Base-by-base conservation (phyloP, 208 protist species). In the Balamuthia mandrillaris region DNA sequence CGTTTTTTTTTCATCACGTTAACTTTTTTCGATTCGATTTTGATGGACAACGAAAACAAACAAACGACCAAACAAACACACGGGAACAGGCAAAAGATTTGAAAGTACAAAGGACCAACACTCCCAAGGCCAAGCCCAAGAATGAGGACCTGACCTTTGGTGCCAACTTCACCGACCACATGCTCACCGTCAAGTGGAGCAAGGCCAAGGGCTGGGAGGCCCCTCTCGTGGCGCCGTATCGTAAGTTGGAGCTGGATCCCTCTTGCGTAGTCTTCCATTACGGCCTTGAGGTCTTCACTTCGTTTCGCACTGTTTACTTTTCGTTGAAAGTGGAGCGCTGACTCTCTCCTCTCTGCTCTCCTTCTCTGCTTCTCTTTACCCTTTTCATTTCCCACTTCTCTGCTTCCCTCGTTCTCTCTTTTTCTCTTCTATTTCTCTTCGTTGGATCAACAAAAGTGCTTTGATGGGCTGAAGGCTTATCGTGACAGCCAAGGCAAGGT, bases 391-490 rank as follows among this genome's bases (percentile, higher is more conserved):
- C n/a, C n/a, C n/a, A n/a, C n/a, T n/a, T n/a, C n/a, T n/a, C n/a
- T n/a, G n/a, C n/a, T n/a, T n/a, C 21, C 24, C 31, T 56, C 44
- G 21, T 74, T 16, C 37, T 45, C 31, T n/a, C 16, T 41, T 56
- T 31, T 49, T 52, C n/a, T 47, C 12, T 81, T 74, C 12, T 6
- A 31, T 21, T 35, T 29, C 2, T n/a, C 18, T 29, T 3, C 52
- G 33, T 14, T 29, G 68, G 2, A 29, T 39, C 35, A 77, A n/a
- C 41, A 52, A 18, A 37, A 89, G 88, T 98, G 96, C 92, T 99
- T 98, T 86, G 97, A 99, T 88, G 98, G 98, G 41, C 94, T 99
- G 91, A 99, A 99, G 91, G 98, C 97, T 35, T 99, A 98, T 92
- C 94, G 94, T 41, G 92, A 95, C 61, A 24, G 6, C 31, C 90